phyloP scores from a whole-genome alignment of 2,329 filamentous ascomycete genomes.

The Thielaviopsis euricoi region DNA sequence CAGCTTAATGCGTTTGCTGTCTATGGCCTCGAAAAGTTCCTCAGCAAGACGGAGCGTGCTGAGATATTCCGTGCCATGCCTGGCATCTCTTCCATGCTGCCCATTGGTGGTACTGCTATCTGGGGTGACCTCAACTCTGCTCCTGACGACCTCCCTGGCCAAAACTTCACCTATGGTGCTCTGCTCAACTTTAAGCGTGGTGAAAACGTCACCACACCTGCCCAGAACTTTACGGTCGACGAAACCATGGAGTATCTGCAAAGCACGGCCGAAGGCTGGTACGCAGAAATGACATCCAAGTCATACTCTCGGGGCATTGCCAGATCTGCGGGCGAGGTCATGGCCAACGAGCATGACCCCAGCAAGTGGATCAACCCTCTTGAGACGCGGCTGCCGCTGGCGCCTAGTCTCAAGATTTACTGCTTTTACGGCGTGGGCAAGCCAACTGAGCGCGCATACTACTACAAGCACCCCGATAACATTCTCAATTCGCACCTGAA shows the following conservation, averaged over 20 bases:
- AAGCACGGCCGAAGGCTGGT: slow-evolving; percentile 72
- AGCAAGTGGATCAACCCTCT: slow-evolving; percentile 91
- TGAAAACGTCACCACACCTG: slow-evolving; percentile 45
- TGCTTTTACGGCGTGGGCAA: slow-evolving; percentile 97
- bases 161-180: slow-evolving; percentile 59
- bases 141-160: slow-evolving; percentile 66
- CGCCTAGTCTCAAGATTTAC: slow-evolving; percentile 83
- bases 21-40: slow-evolving; percentile 89
- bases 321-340: slow-evolving; percentile 61
- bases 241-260: slow-evolving; percentile 66
- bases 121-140: slow-evolving; percentile 84
- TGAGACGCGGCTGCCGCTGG: slow-evolving; percentile 70
- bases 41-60: slow-evolving; percentile 75
- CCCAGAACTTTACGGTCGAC: slow-evolving; percentile 64
- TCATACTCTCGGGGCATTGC: slow-evolving; percentile 86
- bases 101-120: slow-evolving; percentile 82
- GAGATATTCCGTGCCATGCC: slow-evolving; percentile 96
- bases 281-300: slow-evolving; percentile 49
- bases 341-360: slow-evolving; percentile 60
- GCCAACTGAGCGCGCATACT: slow-evolving; percentile 82
- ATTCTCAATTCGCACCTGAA: slow-evolving; percentile 52
- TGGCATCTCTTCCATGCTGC: slow-evolving; percentile 89
- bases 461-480: slow-evolving; percentile 56
- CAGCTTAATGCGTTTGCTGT: slow-evolving; percentile 94
- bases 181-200: slow-evolving; percentile 67